Evolutionary conservation across 257 asterid genomes (phyloP).

Genomic region (Jaltomata sinuosa): DNA sequence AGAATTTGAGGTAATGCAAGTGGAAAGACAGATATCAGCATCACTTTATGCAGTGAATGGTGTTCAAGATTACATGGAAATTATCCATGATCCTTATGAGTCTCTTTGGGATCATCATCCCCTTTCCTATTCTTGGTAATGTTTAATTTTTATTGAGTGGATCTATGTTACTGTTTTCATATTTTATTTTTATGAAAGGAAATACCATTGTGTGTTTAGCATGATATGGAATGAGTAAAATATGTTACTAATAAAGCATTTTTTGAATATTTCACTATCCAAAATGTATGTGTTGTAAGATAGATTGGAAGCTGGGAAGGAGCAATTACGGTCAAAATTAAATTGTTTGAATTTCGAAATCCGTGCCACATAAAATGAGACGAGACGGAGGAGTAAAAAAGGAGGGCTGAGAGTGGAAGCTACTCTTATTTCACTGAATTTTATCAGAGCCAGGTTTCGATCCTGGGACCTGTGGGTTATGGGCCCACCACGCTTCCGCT

Average conservation of each 20-base stretch:
- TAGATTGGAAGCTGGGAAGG: no score
- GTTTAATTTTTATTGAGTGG: neutral
- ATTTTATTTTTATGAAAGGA: neutral
- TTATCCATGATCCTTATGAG: constrained; percentile 37
- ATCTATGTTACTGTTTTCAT: neutral
- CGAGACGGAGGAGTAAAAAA: no score
- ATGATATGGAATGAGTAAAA: neutral
- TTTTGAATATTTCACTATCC: no score
- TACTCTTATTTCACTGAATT: no score
- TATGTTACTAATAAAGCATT: neutral
- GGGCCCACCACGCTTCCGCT: constrained; percentile 95
- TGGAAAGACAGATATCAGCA: constrained; percentile 73
- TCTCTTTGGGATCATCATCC: constrained; percentile 74
- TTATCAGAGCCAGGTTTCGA: constrained; percentile 98
- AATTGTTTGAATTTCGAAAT: no score
- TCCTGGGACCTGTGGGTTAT: constrained; percentile 99
- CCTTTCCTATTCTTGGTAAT: constrained; percentile 33
- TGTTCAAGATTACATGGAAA: constrained; percentile 64
- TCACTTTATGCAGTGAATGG: constrained; percentile 69
- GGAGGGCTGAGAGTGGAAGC: no score
- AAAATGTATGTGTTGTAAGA: no score
- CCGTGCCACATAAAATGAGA: no score
- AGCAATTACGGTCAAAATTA: no score
- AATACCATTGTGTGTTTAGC: neutral
- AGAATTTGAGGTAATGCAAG: constrained; percentile 50